Percentiles rank a stretch among this genome's conserved stretches.
phyloP scores from a whole-genome alignment of 768 basidiomycete genomes.

The Hericium alpestre region DNA sequence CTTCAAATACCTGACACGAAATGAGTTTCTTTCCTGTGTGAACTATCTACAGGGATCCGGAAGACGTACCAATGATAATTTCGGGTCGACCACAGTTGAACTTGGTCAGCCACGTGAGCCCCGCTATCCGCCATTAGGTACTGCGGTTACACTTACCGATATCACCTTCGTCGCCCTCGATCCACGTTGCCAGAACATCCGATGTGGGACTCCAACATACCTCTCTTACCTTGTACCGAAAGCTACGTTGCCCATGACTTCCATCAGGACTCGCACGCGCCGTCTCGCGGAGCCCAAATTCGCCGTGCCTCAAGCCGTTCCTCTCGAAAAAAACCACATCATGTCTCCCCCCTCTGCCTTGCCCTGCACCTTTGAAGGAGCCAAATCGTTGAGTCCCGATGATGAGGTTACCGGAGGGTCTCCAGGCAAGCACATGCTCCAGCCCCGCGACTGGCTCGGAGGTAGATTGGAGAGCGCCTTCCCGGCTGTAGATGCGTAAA shows the following conservation, averaged over 20 bases:
- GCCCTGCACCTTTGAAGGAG: conserved; percentile 50
- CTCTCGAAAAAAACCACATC: conserved; percentile 92
- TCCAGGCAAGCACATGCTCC: conserved; percentile 73
- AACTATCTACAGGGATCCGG: not conserved
- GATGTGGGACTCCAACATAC: conserved; percentile 86
- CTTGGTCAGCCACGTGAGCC: conserved; percentile 25
- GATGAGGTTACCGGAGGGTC: conserved; percentile 82
- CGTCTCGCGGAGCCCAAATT: conserved; percentile 57
- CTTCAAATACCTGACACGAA: conserved; percentile 70
- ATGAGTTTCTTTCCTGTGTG: not conserved
- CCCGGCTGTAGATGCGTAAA: conserved; percentile 67
- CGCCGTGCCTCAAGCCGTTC: conserved; percentile 87
- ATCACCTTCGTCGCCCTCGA: conserved; percentile 58
- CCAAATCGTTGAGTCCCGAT: conserved; percentile 76
- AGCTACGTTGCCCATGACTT: conserved; percentile 28
- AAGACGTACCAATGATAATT: conserved; percentile 82
- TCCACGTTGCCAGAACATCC: conserved; percentile 75
- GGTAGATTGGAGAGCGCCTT: conserved; percentile 69
- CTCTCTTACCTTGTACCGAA: conserved; percentile 68
- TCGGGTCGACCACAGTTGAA: conserved; percentile 89
- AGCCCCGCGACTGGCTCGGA: conserved; percentile 77
- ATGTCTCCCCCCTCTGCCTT: conserved; percentile 57
- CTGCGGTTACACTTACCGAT: conserved; percentile 40
- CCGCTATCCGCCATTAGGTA: not conserved
- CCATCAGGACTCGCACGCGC: conserved; percentile 13